A percentile compares a stretch with the other conserved stretches of the same genome.
These are phyloP conservation scores for Colletotrichum sansevieriae DNA, from an alignment of 2,329 filamentous ascomycete species.

Conservation along the genomic window DNA sequence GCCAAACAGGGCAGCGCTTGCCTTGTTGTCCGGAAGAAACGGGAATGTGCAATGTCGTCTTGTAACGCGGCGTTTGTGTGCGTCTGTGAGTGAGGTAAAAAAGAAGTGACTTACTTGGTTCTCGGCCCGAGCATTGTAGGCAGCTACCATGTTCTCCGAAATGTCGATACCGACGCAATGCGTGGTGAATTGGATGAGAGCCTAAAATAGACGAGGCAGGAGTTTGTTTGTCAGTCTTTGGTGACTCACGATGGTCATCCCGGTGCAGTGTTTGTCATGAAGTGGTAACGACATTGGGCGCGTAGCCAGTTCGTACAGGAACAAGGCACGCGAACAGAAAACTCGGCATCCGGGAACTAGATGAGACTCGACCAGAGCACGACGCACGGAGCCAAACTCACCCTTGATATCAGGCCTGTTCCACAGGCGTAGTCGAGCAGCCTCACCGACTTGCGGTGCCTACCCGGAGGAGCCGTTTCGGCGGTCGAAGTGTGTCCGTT, in stretches of 20 bases:
- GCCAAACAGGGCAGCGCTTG: neutral
- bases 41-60: neutral
- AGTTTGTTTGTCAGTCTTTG: conserved; percentile 16
- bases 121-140: conserved; percentile 73
- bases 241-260: neutral
- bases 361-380: conserved; percentile 1
- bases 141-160: conserved; percentile 76
- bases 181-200: conserved; percentile 72
- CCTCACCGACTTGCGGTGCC: conserved; percentile 52
- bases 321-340: neutral
- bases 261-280: neutral
- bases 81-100: neutral
- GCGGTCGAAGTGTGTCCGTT: conserved; percentile 45
- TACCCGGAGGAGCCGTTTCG: conserved; percentile 8
- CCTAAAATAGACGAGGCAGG: conserved; percentile 52
- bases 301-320: neutral
- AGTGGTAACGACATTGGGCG: neutral
- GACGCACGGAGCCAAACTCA: conserved; percentile 51
- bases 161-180: conserved; percentile 78
- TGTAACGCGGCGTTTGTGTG: neutral
- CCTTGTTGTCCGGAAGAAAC: neutral
- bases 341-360: neutral
- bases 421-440: conserved; percentile 84
- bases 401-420: conserved; percentile 74
- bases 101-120: conserved; percentile 59